Base-by-base conservation (phyloP, 306 rosid genomes). In the Carpinus fangiana region DNA sequence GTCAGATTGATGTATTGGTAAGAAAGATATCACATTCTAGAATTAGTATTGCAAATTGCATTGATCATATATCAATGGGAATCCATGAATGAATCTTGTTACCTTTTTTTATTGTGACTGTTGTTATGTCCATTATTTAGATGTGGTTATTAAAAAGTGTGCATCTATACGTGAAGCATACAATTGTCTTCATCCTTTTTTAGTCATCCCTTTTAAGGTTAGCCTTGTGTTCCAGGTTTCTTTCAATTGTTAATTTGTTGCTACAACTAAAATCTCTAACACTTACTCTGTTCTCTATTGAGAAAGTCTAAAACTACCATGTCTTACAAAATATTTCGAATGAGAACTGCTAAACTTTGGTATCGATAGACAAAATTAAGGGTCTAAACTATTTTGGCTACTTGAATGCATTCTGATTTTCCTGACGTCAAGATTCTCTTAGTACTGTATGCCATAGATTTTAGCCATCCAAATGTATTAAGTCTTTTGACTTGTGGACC, bases 201-300 rank as follows among this genome's bases (percentile, higher is more conserved):
- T 17, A 7, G 47, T 36, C 50, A 9, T 66, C 21, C 12, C 20
- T 16, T 66, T 67, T 41, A 17, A 18, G 23, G 45, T 67, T 41
- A 41, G 50, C 72, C 51, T 67, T 67, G 20, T 41, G 21, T 67
- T 67, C 31, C 51, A 38, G 51, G 72, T 18, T 67, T 55, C 68
- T 79, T 55, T 74, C 59, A 54, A 54, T 54, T 20, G 43, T 73
- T 54, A 26, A 69, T 79, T 57, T 68, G 54, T 68, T 41, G 28
- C 65, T 59, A 72, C 21, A 67, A 66, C n/a, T 31, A 68, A 45
- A 56, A 56, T 52, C 70, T 66, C 18, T 50, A 46, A 20, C 53
- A 50, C 65, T 48, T 52, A 13, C 51, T 26, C 26, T 64, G 18
- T 72, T n/a, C 45, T 5, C 16, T 11, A 34, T 23, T 54, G 60